Evolutionary conservation across 768 basidiomycete genomes (phyloP), one percentile per base, ranked within the genome.

Genomic region (Termitomyces sp.): DNA sequence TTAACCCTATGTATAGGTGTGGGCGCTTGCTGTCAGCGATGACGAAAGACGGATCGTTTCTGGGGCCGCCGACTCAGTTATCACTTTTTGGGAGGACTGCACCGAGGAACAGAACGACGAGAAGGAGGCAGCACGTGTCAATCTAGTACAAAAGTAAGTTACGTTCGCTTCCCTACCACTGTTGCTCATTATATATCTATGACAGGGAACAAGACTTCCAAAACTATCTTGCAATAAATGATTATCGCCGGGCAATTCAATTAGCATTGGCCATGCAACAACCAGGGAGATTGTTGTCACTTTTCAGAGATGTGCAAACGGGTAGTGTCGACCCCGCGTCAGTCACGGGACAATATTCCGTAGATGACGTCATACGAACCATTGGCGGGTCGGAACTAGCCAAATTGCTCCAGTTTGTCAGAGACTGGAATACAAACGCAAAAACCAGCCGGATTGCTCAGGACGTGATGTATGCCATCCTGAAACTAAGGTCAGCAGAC

Each of bases 21-120:
- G 97, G 97, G 94, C 95, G 1, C 79, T 98, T 13, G 85, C 93
- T 9, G 75, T 97, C 47, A 89, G 86, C 65, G 68, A 75, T 8
- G 92, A 98, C 67, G 94, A 94, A 66, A 78, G 77, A 47, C 91
- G 83, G 0, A 86, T 98, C 64, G 86, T 98, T 22, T 95, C 95
- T 22, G 97, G 92, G 14, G 94, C 93, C 7, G 97, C 97, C 9
- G 97, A 99, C 71, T 98, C 96, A 13, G 81, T 97, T 9, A 84
- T 97, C 58, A 98, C 93, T 3, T 90, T 99, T 68, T 98, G 97
- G 97, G 80, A 92, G 72, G 96, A 98, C 70, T 92, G 88, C 61
- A 97, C 95, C 0, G 90, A 90, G 68, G 86, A 90, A 62, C 80
- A 90, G 60, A 86, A 90, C 63, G 74, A 76, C 38, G 88, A 92